These are phyloP conservation scores for Salpingoeca rosetta DNA, from an alignment of 78 protist genomes.

Conservation along the genomic window DNA sequence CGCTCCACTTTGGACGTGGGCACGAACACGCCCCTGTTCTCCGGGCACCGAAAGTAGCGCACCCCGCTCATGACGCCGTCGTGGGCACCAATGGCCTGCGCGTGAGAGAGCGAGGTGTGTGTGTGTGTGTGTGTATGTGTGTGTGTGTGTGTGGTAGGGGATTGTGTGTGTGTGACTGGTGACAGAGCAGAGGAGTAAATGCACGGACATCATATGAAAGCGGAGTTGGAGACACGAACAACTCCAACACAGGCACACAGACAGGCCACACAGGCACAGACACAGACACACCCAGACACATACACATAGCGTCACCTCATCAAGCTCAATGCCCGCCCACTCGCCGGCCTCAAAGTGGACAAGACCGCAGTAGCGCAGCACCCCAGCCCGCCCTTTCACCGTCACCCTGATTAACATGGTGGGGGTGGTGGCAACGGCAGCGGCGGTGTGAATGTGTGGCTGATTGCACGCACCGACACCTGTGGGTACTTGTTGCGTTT, in stretches of 20 bases:
- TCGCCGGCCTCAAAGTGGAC: background rate
- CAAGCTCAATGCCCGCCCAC: background rate
- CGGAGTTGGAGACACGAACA: too few relatives aligned
- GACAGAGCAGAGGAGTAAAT: too few relatives aligned
- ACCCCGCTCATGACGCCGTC: background rate
- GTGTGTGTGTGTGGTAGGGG: too few relatives aligned
- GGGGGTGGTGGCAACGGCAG: too few relatives aligned
- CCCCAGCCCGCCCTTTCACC: background rate
- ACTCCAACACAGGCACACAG: background rate
- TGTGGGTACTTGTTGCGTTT: too few relatives aligned
- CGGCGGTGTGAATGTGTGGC: too few relatives aligned
- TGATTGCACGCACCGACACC: too few relatives aligned
- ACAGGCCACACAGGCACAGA: background rate
- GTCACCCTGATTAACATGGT: too few relatives aligned
- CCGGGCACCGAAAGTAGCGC: background rate
- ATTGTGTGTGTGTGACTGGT: too few relatives aligned
- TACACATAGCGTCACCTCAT: background rate
- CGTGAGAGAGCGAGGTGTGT: background rate
- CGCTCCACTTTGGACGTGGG: background rate
- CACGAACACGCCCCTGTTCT: background rate
- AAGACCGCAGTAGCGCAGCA: background rate
- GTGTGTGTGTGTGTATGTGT: too few relatives aligned
- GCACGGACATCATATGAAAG: too few relatives aligned
- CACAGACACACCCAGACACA: background rate
- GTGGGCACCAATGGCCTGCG: background rate